phyloP scores from a whole-genome alignment of 345 rosid species.

The Diplotaxis tenuifolia region DNA sequence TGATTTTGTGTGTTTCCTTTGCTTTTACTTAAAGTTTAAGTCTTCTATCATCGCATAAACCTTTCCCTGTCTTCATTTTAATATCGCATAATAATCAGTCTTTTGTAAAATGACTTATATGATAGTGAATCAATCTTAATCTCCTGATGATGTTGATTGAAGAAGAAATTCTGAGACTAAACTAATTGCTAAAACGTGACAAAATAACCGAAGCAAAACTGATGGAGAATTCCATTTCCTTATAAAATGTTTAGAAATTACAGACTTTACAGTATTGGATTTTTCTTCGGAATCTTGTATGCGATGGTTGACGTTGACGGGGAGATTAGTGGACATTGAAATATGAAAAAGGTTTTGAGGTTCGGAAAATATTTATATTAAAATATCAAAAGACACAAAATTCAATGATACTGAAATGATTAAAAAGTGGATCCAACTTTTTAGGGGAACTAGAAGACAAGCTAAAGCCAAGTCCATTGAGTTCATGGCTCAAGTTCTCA shows the following conservation, averaged over 20 bases:
- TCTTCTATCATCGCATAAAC: not conserved
- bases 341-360: constrained; percentile 23
- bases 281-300: not conserved
- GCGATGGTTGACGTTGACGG: constrained; percentile 29
- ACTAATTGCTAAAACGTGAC: not conserved
- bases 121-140: constrained; percentile 20
- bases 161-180: not conserved
- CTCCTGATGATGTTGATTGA: not conserved
- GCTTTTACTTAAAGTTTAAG: not conserved
- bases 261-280: not conserved
- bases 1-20: constrained; percentile 13
- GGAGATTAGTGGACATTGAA: constrained; percentile 24
- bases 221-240: not conserved
- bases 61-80: not conserved
- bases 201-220: not conserved
- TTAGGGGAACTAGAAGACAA: too few relatives aligned
- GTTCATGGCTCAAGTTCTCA: too few relatives aligned
- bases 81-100: constrained; percentile 18
- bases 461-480: too few relatives aligned
- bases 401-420: not conserved
- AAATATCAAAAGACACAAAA: constrained; percentile 5
- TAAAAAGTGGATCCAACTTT: not conserved
- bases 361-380: constrained; percentile 14
- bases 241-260: not conserved
- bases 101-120: not conserved